Evolutionary conservation across 768 basidiomycete species (phyloP).

Genomic region (Leccinellum luteum): DNA sequence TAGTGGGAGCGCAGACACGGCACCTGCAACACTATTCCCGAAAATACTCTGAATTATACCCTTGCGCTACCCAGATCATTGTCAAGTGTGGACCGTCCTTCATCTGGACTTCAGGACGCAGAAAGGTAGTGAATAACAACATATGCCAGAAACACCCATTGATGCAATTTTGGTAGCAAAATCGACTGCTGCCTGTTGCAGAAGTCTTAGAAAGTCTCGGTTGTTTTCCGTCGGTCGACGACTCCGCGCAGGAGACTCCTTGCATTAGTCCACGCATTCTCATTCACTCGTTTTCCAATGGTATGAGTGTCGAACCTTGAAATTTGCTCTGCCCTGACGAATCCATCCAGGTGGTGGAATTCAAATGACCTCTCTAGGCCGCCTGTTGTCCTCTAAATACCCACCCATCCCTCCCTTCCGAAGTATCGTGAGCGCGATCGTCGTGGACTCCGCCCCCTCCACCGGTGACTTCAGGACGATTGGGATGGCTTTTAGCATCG

Average conservation of each 20-base stretch:
- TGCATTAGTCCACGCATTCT: slow-evolving; percentile 8
- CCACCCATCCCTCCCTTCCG: slow-evolving; percentile 4
- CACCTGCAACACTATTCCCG: slow-evolving; percentile 26
- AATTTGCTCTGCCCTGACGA: neutral
- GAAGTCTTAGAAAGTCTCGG: slow-evolving; percentile 25
- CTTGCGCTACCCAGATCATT: slow-evolving; percentile 26
- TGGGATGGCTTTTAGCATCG: slow-evolving; percentile 21
- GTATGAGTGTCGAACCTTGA: slow-evolving; percentile 3
- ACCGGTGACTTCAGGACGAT: slow-evolving; percentile 12
- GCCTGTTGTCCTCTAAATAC: slow-evolving; percentile 21
- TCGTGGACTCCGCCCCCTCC: slow-evolving; percentile 25
- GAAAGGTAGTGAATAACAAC: slow-evolving; percentile 10
- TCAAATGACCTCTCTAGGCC: slow-evolving; percentile 19
- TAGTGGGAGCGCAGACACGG: slow-evolving; percentile 28
- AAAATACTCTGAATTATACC: slow-evolving; percentile 26
- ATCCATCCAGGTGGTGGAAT: slow-evolving; percentile 17
- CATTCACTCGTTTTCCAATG: slow-evolving; percentile 31
- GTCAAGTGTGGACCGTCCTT: slow-evolving; percentile 22
- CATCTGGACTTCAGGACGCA: slow-evolving; percentile 12
- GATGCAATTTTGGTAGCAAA: slow-evolving; percentile 10
- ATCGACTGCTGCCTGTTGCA: slow-evolving; percentile 19
- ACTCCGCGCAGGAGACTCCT: neutral
- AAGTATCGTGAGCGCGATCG: slow-evolving; percentile 10
- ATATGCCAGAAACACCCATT: neutral
- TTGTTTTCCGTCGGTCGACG: slow-evolving; percentile 13